These are phyloP conservation scores for Aquanectria penicillioides DNA, from an alignment of 2,329 filamentous ascomycete species.

Conservation along the genomic window DNA sequence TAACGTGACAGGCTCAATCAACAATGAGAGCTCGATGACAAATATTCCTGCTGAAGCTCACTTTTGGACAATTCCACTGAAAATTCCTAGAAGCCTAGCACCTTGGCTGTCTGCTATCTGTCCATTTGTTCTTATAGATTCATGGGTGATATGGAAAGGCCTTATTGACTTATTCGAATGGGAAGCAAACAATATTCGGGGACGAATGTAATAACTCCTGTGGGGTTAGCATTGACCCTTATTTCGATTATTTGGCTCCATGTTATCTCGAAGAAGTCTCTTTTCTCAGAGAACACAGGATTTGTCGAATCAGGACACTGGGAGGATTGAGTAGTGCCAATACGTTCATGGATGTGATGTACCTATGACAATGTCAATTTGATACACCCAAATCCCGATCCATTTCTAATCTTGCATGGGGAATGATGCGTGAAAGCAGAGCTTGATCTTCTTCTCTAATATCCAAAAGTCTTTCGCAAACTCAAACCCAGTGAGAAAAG, in stretches of 20 bases:
- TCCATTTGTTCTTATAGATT: constrained; percentile 22
- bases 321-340: constrained; percentile 48
- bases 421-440: constrained; percentile 35
- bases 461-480: constrained; percentile 33
- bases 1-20: too few species aligned
- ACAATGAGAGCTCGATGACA: too few species aligned
- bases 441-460: constrained; percentile 26
- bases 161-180: constrained; percentile 25
- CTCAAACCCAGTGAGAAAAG: constrained; percentile 38
- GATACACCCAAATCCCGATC: not conserved
- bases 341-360: constrained; percentile 46
- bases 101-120: constrained; percentile 39
- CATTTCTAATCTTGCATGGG: constrained; percentile 37
- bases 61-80: not conserved
- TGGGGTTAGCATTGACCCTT: not conserved
- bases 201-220: constrained; percentile 1
- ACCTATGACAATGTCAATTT: constrained; percentile 35
- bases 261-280: constrained; percentile 44
- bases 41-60: not conserved
- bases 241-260: constrained; percentile 30
- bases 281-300: constrained; percentile 40
- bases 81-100: constrained; percentile 27
- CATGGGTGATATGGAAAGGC: constrained; percentile 38
- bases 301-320: constrained; percentile 48
- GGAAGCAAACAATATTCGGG: constrained; percentile 18